These are phyloP conservation scores for Tolypocladium tropicale DNA, from an alignment of 2,329 filamentous ascomycete species.

Conservation along the genomic window DNA sequence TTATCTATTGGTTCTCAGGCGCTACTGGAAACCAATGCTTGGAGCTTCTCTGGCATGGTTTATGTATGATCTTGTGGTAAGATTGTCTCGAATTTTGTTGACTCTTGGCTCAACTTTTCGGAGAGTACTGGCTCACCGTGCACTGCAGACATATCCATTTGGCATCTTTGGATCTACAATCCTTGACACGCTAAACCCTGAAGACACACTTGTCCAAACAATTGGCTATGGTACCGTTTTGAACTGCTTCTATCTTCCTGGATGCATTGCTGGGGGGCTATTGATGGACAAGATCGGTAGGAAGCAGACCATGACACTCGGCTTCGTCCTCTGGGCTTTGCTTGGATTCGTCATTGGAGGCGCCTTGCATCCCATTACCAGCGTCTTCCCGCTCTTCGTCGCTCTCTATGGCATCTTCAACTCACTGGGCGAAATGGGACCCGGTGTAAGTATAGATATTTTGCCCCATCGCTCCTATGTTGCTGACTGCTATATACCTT, in stretches of 20 bases:
- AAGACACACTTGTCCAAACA: conserved; percentile 9
- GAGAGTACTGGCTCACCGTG: not conserved
- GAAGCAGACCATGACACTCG: conserved; percentile 13
- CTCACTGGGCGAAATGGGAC: conserved; percentile 13
- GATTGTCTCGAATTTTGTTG: not conserved
- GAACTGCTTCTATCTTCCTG: conserved; percentile 11
- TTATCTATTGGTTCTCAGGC: conserved; percentile 12
- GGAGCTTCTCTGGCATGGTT: conserved; percentile 44
- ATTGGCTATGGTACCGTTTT: conserved; percentile 13
- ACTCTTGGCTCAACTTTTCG: not conserved
- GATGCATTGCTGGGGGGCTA: conserved; percentile 26
- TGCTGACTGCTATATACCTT: conserved; percentile 10
- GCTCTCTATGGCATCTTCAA: conserved; percentile 41
- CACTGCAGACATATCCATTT: conserved; percentile 11
- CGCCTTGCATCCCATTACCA: conserved; percentile 32
- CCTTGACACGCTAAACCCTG: conserved; percentile 10
- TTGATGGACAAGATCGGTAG: conserved; percentile 28
- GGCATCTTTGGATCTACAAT: conserved; percentile 14
- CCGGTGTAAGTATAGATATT: conserved; percentile 28
- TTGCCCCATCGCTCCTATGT: not conserved
- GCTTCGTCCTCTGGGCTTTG: conserved; percentile 16
- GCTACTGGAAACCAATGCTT: conserved; percentile 35
- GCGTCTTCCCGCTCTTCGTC: conserved; percentile 37
- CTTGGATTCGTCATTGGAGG: conserved; percentile 39
- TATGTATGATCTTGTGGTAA: conserved; percentile 20